Evolutionary conservation across 768 basidiomycete genomes (phyloP).

Genomic region (Russula olivacea): DNA sequence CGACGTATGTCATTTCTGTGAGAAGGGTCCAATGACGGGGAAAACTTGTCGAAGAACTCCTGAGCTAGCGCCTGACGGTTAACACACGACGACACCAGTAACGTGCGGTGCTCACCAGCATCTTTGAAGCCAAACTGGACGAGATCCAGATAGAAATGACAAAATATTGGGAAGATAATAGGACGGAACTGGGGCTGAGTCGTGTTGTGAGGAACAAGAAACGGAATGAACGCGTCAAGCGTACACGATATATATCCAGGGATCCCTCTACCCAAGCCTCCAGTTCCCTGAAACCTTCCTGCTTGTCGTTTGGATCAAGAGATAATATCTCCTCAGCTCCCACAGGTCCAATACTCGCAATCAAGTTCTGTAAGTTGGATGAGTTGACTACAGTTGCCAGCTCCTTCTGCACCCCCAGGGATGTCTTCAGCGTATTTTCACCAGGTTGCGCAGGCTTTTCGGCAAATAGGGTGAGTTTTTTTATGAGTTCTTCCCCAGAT

Average conservation of each 20-base stretch:
- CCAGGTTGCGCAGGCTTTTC: constrained; percentile 60
- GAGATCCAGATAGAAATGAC: constrained; percentile 94
- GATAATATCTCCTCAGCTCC: constrained; percentile 80
- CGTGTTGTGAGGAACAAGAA: constrained; percentile 9
- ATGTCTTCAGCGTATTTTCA: constrained; percentile 67
- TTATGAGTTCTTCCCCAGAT: constrained; percentile 49
- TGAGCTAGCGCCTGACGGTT: constrained; percentile 44
- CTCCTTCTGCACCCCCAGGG: constrained; percentile 58
- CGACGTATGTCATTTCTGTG: constrained; percentile 70
- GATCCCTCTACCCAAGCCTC: constrained; percentile 89
- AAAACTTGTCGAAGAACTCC: constrained; percentile 68
- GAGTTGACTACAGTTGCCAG: constrained; percentile 64
- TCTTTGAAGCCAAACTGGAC: constrained; percentile 86
- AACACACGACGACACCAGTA: constrained; percentile 17
- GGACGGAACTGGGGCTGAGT: constrained; percentile 86
- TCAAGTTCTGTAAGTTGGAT: constrained; percentile 65
- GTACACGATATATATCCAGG: constrained; percentile 83
- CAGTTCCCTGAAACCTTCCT: constrained; percentile 78
- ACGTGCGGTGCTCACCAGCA: constrained; percentile 55
- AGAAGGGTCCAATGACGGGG: constrained; percentile 54
- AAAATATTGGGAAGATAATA: constrained; percentile 92
- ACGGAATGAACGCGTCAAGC: constrained; percentile 25
- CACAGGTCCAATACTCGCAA: constrained; percentile 69
- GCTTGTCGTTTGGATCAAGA: constrained; percentile 77
- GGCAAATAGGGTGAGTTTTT: constrained; percentile 58